Evolutionary conservation across 306 rosid genomes (phyloP).

Genomic region (Malus fusca): DNA sequence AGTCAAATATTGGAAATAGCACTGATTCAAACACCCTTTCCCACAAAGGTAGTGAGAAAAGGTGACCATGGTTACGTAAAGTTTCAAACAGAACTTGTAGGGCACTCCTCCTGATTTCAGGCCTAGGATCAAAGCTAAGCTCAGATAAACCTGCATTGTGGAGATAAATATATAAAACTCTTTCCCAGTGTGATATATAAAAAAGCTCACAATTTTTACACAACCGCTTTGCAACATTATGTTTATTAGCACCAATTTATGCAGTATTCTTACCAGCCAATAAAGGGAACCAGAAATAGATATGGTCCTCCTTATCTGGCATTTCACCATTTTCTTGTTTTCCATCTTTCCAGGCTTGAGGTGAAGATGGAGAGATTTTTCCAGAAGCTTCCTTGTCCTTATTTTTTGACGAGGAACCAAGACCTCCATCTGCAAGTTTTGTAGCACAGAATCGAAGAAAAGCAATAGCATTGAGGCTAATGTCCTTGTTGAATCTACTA

Average conservation of each 20-base stretch:
- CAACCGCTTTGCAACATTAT: background rate
- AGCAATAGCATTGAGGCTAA: conserved; percentile 91
- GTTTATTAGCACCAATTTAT: conserved; percentile 9
- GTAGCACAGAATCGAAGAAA: conserved; percentile 95
- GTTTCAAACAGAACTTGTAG: conserved; percentile 84
- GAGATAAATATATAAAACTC: conserved; percentile 2
- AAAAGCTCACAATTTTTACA: background rate
- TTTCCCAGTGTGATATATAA: background rate
- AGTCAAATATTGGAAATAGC: conserved; percentile 91
- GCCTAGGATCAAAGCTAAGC: conserved; percentile 97
- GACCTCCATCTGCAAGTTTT: conserved; percentile 91
- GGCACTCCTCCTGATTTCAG: conserved; percentile 94
- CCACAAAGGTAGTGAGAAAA: conserved; percentile 87
- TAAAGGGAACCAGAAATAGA: conserved; percentile 96
- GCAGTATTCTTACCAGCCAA: conserved; percentile 64
- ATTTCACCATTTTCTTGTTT: conserved; percentile 55
- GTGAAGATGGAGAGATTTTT: conserved; percentile 44
- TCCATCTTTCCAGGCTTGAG: conserved; percentile 53
- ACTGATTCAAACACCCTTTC: conserved; percentile 91
- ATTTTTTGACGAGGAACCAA: conserved; percentile 66
- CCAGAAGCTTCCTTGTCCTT: conserved; percentile 66
- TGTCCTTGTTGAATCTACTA: conserved; percentile 86
- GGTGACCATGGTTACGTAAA: conserved; percentile 96
- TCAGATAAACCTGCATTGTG: conserved; percentile 83
- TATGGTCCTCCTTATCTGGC: conserved; percentile 71